Conservation (phyloP, 352 stramenopile genomes). For the Sclerospora graminicola region DNA sequence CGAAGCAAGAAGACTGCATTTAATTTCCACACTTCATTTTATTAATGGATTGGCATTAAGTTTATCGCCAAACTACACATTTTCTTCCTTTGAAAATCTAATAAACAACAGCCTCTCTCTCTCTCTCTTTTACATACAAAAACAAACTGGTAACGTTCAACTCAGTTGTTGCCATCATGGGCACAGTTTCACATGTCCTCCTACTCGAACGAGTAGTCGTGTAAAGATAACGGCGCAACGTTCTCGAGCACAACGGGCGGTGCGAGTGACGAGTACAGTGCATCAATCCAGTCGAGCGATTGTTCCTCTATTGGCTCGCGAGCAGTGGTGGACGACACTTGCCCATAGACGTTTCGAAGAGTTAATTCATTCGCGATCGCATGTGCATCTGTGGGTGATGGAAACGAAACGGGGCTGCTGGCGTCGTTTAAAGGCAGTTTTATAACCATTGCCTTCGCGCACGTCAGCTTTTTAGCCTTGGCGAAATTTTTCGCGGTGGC, state of each 20-base stretch:
- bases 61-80: no score
- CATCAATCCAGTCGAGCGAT: constrained; percentile 43
- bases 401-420: constrained; percentile 12
- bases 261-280: constrained; percentile 38
- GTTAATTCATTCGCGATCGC: constrained; percentile 14
- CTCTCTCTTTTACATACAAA: no score
- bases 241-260: constrained; percentile 12
- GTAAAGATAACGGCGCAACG: constrained; percentile 13
- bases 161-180: background rate
- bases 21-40: no score
- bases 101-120: no score
- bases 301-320: constrained; percentile 13
- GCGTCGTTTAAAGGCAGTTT: constrained; percentile 18
- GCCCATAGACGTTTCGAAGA: constrained; percentile 15
- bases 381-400: constrained; percentile 33
- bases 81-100: no score
- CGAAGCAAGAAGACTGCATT: no score
- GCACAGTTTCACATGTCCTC: constrained; percentile 10
- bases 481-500: background rate
- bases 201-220: constrained; percentile 23
- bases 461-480: background rate
- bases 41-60: no score
- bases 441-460: constrained; percentile 22
- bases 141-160: no score
- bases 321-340: constrained; percentile 18